Evolutionary conservation across 768 basidiomycete species (phyloP).

Genomic region (Amanita polypyramis): DNA sequence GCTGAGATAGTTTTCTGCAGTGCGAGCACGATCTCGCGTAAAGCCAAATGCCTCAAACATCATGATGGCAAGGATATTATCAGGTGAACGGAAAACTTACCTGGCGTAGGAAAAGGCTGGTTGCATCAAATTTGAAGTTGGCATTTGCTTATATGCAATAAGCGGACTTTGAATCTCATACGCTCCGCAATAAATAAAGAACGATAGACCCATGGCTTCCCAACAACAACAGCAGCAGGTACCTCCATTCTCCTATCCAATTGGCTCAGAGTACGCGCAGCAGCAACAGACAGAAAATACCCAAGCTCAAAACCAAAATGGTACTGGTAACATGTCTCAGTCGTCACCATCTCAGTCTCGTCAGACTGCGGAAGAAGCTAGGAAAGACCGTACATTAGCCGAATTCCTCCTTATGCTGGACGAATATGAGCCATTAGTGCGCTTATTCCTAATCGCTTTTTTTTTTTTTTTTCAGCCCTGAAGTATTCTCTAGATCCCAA

Average conservation of each 20-base stretch:
- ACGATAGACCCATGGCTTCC: slow-evolving; percentile 21
- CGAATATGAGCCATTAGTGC: slow-evolving; percentile 89
- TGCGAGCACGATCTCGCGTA: slow-evolving; percentile 60
- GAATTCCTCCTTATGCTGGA: slow-evolving; percentile 96
- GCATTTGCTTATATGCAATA: background rate
- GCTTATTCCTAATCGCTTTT: slow-evolving; percentile 13
- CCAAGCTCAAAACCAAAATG: slow-evolving; percentile 16
- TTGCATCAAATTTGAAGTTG: too few relatives aligned
- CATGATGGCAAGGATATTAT: slow-evolving; percentile 25
- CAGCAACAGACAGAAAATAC: slow-evolving; percentile 16
- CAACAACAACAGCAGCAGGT: slow-evolving; percentile 17
- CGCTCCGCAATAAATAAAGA: slow-evolving; percentile 10
- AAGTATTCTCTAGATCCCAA: slow-evolving; percentile 62
- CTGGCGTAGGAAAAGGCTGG: background rate
- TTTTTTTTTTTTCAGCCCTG: background rate
- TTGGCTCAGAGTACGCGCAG: slow-evolving; percentile 18
- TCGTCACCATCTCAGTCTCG: slow-evolving; percentile 34
- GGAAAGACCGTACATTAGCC: slow-evolving; percentile 83
- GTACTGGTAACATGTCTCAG: slow-evolving; percentile 18
- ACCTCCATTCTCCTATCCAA: slow-evolving; percentile 19
- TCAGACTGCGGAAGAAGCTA: slow-evolving; percentile 68
- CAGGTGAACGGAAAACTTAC: slow-evolving; percentile 7
- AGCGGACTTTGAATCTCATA: slow-evolving; percentile 20
- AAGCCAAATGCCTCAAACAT: slow-evolving; percentile 96
- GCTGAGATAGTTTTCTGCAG: slow-evolving; percentile 86